phyloP scores from a whole-genome alignment of 2,329 filamentous ascomycete species.

The Diaporthe humulicola region DNA sequence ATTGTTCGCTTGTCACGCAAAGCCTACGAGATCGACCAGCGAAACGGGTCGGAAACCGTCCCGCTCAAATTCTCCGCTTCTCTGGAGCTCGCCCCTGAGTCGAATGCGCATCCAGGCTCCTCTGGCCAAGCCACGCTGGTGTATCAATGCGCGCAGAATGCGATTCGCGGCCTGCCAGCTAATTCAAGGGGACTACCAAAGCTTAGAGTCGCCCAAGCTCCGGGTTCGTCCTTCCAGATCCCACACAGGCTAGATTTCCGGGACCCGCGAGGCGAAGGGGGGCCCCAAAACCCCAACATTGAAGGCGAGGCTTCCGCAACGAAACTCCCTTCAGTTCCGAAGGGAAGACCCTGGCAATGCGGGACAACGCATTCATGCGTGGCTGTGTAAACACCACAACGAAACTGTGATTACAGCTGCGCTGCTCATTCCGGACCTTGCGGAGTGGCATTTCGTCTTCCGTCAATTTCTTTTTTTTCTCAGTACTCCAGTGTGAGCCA shows the following conservation, averaged over 20 bases:
- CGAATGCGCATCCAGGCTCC: background rate
- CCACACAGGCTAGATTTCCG: constrained; percentile 8
- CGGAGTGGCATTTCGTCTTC: background rate
- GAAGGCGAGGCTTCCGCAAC: constrained; percentile 18
- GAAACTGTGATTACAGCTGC: background rate
- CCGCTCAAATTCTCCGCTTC: constrained; percentile 12
- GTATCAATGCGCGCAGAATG: constrained; percentile 10
- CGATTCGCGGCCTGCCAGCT: background rate
- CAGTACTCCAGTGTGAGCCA: background rate
- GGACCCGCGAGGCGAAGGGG: background rate
- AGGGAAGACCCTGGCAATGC: constrained; percentile 22
- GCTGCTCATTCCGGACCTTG: background rate
- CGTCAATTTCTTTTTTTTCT: background rate
- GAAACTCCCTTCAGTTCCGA: constrained; percentile 1
- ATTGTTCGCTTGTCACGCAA: constrained; percentile 15
- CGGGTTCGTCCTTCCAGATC: constrained; percentile 16
- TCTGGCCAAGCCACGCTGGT: background rate
- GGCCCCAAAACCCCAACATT: background rate
- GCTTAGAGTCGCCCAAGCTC: constrained; percentile 1
- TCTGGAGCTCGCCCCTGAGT: constrained; percentile 26
- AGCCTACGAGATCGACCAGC: constrained; percentile 25
- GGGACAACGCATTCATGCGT: constrained; percentile 29
- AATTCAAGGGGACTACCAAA: background rate
- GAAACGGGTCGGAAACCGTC: constrained; percentile 30
- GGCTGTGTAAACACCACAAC: constrained; percentile 15